phyloP scores from a whole-genome alignment of 306 rosid species.

The Quillaja saponaria region DNA sequence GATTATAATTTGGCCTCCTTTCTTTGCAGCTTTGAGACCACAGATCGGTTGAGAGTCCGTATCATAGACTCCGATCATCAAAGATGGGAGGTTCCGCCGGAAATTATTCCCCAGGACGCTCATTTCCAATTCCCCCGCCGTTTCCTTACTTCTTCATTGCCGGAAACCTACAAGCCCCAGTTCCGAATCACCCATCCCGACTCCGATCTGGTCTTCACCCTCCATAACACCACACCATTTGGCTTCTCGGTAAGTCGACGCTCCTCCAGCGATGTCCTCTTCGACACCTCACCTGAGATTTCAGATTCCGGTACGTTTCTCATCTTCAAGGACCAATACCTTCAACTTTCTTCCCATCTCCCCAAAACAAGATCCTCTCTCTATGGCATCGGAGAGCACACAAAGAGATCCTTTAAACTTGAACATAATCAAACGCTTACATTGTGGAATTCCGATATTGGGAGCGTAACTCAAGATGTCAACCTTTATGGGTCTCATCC shows the following conservation, averaged over 20 bases:
- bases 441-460: slow-evolving; percentile 60
- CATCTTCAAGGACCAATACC: slow-evolving; percentile 70
- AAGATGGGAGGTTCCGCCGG: slow-evolving; percentile 78
- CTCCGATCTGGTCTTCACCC: slow-evolving; percentile 67
- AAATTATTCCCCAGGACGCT: slow-evolving; percentile 55
- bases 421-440: slow-evolving; percentile 50
- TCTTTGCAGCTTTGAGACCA: slow-evolving; percentile 51
- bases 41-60: slow-evolving; percentile 55
- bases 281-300: slow-evolving; percentile 47
- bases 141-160: not conserved
- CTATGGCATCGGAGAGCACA: slow-evolving; percentile 79
- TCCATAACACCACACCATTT: slow-evolving; percentile 64
- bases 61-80: slow-evolving; percentile 48
- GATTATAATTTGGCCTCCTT: not conserved
- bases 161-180: slow-evolving; percentile 6
- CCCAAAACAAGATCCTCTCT: slow-evolving; percentile 52
- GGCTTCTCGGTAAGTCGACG: slow-evolving; percentile 66
- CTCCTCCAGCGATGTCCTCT: slow-evolving; percentile 60
- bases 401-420: slow-evolving; percentile 63
- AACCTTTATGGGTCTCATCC: slow-evolving; percentile 92
- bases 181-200: slow-evolving; percentile 34
- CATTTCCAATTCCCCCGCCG: slow-evolving; percentile 14
- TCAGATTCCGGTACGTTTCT: slow-evolving; percentile 45
- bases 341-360: slow-evolving; percentile 69
- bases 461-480: slow-evolving; percentile 40